A percentile compares a stretch with the other conserved stretches of the same genome.
Conservation (phyloP, 345 rosid genomes). For the Carallia brachiata region DNA sequence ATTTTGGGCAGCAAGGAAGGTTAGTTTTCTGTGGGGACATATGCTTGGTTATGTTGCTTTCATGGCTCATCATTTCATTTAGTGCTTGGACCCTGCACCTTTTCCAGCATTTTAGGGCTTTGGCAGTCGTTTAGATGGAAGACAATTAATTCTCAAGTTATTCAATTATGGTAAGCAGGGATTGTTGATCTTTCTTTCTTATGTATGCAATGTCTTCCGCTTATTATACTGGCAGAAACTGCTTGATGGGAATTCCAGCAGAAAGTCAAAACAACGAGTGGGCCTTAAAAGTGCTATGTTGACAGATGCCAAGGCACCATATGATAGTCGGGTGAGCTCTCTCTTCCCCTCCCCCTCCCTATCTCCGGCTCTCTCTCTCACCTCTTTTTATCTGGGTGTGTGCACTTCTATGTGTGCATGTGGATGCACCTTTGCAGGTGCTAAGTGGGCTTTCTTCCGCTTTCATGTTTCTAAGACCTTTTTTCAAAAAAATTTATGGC, state of each 20-base stretch:
- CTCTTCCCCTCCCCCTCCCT: not conserved
- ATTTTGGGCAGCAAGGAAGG: conserved; percentile 98
- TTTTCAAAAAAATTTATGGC: conserved; percentile 1
- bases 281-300: conserved; percentile 92
- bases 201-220: not conserved
- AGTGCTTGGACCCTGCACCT: not conserved
- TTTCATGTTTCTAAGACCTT: not conserved
- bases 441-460: not conserved
- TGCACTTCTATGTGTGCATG: not conserved
- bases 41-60: conserved; percentile 1
- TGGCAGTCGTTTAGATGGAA: not conserved
- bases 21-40: conserved; percentile 23
- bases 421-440: not conserved
- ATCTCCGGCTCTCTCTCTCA: not conserved
- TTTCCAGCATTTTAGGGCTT: conserved; percentile 2
- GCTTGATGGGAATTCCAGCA: conserved; percentile 59
- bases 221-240: conserved; percentile 45
- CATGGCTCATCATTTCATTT: conserved; percentile 4
- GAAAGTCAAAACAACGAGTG: conserved; percentile 65
- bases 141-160: not conserved
- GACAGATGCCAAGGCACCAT: conserved; percentile 68
- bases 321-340: conserved; percentile 78
- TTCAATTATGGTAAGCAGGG: not conserved
- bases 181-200: not conserved
- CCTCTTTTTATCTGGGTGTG: conserved; percentile 6